Conservation (phyloP, 176 grass and related monocot species). For the Aegilops longissima region DNA sequence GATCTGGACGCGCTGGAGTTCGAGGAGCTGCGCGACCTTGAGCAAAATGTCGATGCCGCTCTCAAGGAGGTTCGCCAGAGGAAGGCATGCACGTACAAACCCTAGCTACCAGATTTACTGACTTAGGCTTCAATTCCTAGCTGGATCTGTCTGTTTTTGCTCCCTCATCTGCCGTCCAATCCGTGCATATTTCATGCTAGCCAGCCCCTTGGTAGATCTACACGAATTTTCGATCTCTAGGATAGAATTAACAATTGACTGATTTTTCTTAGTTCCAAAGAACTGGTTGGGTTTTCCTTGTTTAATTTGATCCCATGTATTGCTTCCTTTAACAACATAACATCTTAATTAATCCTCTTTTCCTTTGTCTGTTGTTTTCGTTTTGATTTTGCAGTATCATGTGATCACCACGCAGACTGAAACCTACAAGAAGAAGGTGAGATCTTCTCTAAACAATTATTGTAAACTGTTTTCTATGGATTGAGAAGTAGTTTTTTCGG, state of each 20-base stretch:
- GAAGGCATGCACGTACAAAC: constrained; percentile 54
- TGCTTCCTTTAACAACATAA: background rate
- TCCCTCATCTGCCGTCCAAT: constrained; percentile 14
- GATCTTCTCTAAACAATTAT: background rate
- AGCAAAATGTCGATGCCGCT: constrained; percentile 75
- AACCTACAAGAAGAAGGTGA: constrained; percentile 97
- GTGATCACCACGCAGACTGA: constrained; percentile 84
- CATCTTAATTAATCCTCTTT: background rate
- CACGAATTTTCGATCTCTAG: background rate
- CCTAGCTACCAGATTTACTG: background rate
- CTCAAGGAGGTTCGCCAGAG: constrained; percentile 80
- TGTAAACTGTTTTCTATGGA: background rate
- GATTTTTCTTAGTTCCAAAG: background rate
- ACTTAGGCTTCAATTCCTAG: background rate
- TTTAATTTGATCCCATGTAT: background rate
- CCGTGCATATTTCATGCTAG: constrained; percentile 42
- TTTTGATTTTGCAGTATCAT: constrained; percentile 67
- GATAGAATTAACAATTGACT: background rate
- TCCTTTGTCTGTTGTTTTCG: background rate
- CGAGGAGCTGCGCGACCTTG: constrained; percentile 80
- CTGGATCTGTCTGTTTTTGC: background rate
- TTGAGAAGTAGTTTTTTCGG: background rate
- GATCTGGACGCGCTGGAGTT: constrained; percentile 79
- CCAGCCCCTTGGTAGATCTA: background rate
- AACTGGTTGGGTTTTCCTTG: background rate